Percentiles rank a stretch among this genome's conserved stretches.
Conservation (phyloP, 75 land plant genomes). For the Picea sitchensis region DNA sequence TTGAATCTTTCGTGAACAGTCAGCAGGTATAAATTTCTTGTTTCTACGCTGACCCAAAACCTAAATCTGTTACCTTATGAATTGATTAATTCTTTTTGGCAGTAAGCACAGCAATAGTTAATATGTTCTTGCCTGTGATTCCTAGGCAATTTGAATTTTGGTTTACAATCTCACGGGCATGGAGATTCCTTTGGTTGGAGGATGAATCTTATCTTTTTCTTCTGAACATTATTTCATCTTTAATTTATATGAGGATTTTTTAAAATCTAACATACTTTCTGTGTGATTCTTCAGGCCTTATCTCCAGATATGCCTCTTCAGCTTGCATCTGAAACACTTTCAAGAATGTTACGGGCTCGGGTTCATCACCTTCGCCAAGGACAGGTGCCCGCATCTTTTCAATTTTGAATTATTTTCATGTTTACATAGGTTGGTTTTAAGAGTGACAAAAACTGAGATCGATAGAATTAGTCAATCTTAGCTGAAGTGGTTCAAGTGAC, state of each 20-base stretch:
- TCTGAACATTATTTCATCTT: no score
- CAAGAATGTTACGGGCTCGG: conserved; percentile 85
- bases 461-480: conserved; percentile 1
- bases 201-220: no score
- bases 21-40: background rate
- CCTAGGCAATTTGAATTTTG: background rate
- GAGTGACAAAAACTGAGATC: background rate
- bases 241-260: background rate
- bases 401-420: background rate
- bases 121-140: background rate
- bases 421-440: background rate
- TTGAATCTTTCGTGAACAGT: no score
- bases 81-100: background rate
- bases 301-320: conserved; percentile 93
- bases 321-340: conserved; percentile 83
- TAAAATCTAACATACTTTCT: background rate
- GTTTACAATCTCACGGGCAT: background rate
- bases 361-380: conserved; percentile 91
- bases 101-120: background rate
- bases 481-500: background rate
- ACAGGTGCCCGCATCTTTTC: conserved; percentile 51
- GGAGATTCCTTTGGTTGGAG: background rate
- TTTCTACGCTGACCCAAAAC: background rate
- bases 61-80: background rate
- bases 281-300: conserved; percentile 61